Conservation (phyloP, 768 basidiomycete genomes). For the Tricholoma matsutake region DNA sequence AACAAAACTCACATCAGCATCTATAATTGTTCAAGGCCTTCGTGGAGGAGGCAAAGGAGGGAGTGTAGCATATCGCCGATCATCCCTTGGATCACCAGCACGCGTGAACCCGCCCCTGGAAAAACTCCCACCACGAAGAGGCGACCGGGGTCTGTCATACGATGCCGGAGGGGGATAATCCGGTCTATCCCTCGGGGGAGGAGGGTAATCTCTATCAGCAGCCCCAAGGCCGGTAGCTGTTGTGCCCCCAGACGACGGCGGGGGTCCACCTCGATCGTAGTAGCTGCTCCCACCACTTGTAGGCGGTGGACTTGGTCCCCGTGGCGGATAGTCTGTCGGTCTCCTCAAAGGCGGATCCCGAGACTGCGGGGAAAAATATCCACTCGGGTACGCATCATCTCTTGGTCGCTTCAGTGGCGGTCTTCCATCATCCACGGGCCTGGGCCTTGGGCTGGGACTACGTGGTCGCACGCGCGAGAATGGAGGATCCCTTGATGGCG, state of each 20-base stretch:
- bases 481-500: slow-evolving; percentile 7
- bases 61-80: slow-evolving; percentile 34
- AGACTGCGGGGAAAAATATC: slow-evolving; percentile 30
- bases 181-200: slow-evolving; percentile 18
- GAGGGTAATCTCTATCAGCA: slow-evolving; percentile 36
- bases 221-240: slow-evolving; percentile 17
- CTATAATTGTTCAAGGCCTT: slow-evolving; percentile 9
- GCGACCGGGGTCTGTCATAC: slow-evolving; percentile 38
- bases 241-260: slow-evolving; percentile 19
- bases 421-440: slow-evolving; percentile 35
- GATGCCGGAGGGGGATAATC: slow-evolving; percentile 28
- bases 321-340: slow-evolving; percentile 30
- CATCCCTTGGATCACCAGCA: slow-evolving; percentile 29
- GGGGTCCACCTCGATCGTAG: slow-evolving; percentile 30
- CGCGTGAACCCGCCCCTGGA: slow-evolving; percentile 20
- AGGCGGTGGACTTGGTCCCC: slow-evolving; percentile 24
- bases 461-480: slow-evolving; percentile 43
- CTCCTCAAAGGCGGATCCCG: slow-evolving; percentile 17
- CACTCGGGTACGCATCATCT: slow-evolving; percentile 36
- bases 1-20: background rate
- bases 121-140: slow-evolving; percentile 23
- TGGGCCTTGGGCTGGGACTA: slow-evolving; percentile 39
- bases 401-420: slow-evolving; percentile 45
- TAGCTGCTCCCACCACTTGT: slow-evolving; percentile 23
- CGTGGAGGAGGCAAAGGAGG: slow-evolving; percentile 19